Conservation (phyloP, 1,139 yeast genomes). For the Saccharomyces pastorianus region DNA sequence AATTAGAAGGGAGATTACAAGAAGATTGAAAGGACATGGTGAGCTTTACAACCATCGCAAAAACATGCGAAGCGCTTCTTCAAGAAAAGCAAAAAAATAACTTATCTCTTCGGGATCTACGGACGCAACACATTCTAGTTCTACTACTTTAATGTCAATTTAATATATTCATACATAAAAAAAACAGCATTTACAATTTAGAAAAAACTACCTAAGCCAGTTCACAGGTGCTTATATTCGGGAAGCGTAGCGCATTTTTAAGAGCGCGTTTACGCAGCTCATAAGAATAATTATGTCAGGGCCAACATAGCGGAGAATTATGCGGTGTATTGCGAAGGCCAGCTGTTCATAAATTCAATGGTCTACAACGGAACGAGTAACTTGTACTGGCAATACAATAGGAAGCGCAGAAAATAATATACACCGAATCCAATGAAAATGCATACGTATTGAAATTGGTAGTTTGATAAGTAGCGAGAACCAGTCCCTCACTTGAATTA, state of each 20-base stretch:
- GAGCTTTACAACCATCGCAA: too few relatives aligned
- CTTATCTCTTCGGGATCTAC: too few relatives aligned
- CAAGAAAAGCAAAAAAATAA: too few relatives aligned
- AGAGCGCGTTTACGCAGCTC: neutral
- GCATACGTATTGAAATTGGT: too few relatives aligned
- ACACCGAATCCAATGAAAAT: too few relatives aligned
- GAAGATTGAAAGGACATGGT: neutral
- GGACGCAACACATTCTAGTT: neutral
- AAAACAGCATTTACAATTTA: neutral
- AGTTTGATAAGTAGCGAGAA: too few relatives aligned
- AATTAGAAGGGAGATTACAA: neutral
- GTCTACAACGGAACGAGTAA: too few relatives aligned
- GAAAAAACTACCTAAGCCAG: too few relatives aligned
- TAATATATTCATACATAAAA: neutral
- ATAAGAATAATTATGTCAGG: neutral
- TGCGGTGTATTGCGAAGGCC: neutral
- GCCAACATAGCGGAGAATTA: neutral
- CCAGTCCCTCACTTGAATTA: too few relatives aligned
- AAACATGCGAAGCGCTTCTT: neutral
- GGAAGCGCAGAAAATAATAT: too few relatives aligned
- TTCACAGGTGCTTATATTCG: neutral
- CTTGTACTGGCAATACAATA: too few relatives aligned
- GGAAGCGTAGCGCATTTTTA: neutral
- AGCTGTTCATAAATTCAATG: neutral
- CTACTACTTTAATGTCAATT: neutral